Base-by-base conservation (phyloP, 345 rosid species). In the Salix exigua region DNA sequence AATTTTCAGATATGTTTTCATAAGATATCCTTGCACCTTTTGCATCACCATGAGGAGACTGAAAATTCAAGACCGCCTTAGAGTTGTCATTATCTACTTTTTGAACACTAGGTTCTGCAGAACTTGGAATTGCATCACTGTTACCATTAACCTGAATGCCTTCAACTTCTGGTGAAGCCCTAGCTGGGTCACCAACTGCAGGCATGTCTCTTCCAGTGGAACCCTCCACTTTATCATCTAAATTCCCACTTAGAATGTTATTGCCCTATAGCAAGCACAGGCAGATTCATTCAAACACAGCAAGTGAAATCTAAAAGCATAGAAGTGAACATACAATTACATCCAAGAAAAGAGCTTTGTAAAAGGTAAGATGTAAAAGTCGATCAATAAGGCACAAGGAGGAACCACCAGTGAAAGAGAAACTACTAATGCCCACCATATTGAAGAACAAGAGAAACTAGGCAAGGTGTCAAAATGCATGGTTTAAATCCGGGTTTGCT, bases 221-320 rank as follows among this genome's bases (percentile, higher is more conserved):
- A 80, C 60, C 82, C 75, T 81, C 79, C 61, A 75, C 66, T 70
- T 73, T 80, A 67, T 73, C 83, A 83, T 80, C 85, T 11, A 38
- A 72, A 73, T 79, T 75, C 68, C 78, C 86, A 77, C 69, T 71
- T 73, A 64, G 66, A 26, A 70, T 53, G 50, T 75, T 73, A 31
- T 82, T 86, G 79, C 80, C 91, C 97, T 91, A 82, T 58, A 67
- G 77, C 31, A 81, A 84, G 67, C 77, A 67, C 23, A 67, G 53
- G 37, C 4, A 51, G 74, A 73, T 58, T 70, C 35, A 79, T 48
- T 80, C 16, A 68, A 77, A 48, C 35, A 53, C 25, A 76, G 26
- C 19, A 44, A 61, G n/a, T 25, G 16, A 68, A 72, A 19, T 50
- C 71, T 35, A 66, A 46, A 68, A 23, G 46, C 82, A 23, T 62